Conservation (phyloP, 2,329 filamentous ascomycete species). For the Pseudogymnoascus pannorum region DNA sequence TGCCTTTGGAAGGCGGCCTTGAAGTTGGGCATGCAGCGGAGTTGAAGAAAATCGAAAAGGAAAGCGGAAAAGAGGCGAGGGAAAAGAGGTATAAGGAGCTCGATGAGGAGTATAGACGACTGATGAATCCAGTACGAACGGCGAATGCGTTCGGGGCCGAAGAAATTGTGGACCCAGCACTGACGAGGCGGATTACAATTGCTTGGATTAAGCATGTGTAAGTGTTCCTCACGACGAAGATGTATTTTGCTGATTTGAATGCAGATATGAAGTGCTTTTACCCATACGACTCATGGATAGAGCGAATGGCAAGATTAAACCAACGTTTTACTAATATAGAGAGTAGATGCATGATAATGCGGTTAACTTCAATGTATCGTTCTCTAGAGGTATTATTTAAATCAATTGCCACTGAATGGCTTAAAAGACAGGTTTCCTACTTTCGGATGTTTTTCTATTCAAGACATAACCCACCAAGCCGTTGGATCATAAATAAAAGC, state of each 20-base stretch:
- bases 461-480: neutral
- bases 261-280: constrained; percentile 23
- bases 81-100: constrained; percentile 41
- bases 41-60: constrained; percentile 45
- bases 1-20: constrained; percentile 57
- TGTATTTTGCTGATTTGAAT: constrained; percentile 29
- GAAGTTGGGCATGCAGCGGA: constrained; percentile 57
- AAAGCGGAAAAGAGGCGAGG: constrained; percentile 41
- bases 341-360: neutral
- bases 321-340: constrained; percentile 30
- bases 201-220: constrained; percentile 49
- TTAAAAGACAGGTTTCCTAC: neutral
- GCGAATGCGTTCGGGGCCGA: constrained; percentile 57
- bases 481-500: neutral
- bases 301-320: constrained; percentile 34
- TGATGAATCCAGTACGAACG: constrained; percentile 59
- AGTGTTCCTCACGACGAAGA: constrained; percentile 21
- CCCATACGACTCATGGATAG: constrained; percentile 27
- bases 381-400: neutral
- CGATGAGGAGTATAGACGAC: constrained; percentile 49
- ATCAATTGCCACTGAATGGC: neutral
- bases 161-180: constrained; percentile 57
- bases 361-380: neutral
- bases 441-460: neutral
- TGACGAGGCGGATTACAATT: constrained; percentile 46